Percentiles rank a stretch among this genome's conserved stretches.
These are phyloP conservation scores for Gaeumannomyces tritici DNA, from an alignment of 2,329 filamentous ascomycete genomes.

Conservation along the genomic window DNA sequence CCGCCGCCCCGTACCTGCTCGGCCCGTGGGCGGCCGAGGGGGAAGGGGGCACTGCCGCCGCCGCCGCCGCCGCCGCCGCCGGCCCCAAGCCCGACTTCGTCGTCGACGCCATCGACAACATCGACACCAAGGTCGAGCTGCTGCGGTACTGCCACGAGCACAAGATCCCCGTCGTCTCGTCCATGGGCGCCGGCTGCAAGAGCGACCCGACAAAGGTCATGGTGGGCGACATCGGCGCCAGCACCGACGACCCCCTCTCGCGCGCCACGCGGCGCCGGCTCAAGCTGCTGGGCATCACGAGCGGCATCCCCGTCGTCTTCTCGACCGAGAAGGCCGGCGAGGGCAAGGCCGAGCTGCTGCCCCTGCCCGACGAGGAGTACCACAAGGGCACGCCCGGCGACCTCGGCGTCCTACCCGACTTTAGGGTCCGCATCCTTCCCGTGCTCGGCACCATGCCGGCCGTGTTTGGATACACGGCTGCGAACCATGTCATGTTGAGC, in stretches of 20 bases:
- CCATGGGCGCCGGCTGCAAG: slow-evolving; percentile 96
- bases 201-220: slow-evolving; percentile 74
- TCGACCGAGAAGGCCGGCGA: slow-evolving; percentile 84
- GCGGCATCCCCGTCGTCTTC: slow-evolving; percentile 85
- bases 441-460: slow-evolving; percentile 96
- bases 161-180: slow-evolving; percentile 74
- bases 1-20: slow-evolving; percentile 57
- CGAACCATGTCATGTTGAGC: slow-evolving; percentile 84
- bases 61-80: too few species aligned
- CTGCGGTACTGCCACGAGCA: slow-evolving; percentile 79
- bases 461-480: slow-evolving; percentile 83
- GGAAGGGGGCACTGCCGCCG: too few species aligned
- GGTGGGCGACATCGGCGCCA: slow-evolving; percentile 83
- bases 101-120: slow-evolving; percentile 98
- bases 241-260: slow-evolving; percentile 81
- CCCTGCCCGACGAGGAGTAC: slow-evolving; percentile 80
- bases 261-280: slow-evolving; percentile 72
- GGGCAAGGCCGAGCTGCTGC: slow-evolving; percentile 83
- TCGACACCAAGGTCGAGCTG: slow-evolving; percentile 88
- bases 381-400: slow-evolving; percentile 76
- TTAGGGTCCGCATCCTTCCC: slow-evolving; percentile 87
- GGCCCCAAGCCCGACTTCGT: slow-evolving; percentile 67
- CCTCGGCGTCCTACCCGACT: slow-evolving; percentile 81
- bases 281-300: slow-evolving; percentile 66
- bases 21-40: slow-evolving; percentile 51